Evolutionary conservation across 441 rosid genomes (phyloP).

Genomic region (Gossypium trilobum): DNA sequence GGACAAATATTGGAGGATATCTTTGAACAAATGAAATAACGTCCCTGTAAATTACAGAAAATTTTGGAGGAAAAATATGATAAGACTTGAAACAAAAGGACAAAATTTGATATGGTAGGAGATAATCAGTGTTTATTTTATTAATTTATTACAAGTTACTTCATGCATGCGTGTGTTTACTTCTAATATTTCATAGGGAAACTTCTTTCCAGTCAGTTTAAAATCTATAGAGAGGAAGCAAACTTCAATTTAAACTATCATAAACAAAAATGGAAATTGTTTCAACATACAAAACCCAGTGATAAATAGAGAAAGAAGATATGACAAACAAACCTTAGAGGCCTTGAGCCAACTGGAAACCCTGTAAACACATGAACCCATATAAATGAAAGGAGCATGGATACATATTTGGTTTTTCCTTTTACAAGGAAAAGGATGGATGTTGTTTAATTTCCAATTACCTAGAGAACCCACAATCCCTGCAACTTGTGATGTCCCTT

Average conservation of each 20-base stretch:
- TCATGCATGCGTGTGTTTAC: background rate
- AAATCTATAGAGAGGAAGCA: background rate
- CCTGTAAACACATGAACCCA: background rate
- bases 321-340: conserved; percentile 1
- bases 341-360: background rate
- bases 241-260: background rate
- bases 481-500: background rate
- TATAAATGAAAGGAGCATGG: background rate
- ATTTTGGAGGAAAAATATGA: background rate
- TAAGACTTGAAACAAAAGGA: background rate
- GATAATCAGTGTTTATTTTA: background rate
- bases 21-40: conserved; percentile 10
- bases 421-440: background rate
- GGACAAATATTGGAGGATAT: conserved; percentile 9
- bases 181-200: background rate
- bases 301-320: background rate
- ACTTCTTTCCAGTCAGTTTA: background rate
- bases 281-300: background rate
- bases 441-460: background rate
- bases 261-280: background rate
- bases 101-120: background rate
- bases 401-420: too few relatives aligned
- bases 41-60: conserved; percentile 19
- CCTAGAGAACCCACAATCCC: background rate
- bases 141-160: background rate